Conservation (phyloP, 495 filamentous ascomycete species). For the Cryomyces minteri region DNA sequence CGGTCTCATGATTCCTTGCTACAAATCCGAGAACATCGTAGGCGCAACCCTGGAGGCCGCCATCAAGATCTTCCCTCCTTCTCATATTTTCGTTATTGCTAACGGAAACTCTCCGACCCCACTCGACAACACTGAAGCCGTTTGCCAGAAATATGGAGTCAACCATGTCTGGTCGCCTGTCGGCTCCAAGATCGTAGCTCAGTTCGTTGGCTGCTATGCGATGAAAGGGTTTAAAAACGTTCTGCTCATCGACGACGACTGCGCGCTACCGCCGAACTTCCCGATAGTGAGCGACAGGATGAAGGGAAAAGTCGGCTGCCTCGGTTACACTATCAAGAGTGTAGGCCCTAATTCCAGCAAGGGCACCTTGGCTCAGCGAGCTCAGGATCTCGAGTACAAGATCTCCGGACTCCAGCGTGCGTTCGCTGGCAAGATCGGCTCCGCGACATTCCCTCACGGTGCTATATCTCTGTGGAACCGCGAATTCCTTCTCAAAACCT, state of each 20-base stretch:
- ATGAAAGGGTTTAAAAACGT: constrained; percentile 23
- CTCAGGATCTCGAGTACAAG: constrained; percentile 30
- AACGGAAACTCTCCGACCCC: constrained; percentile 12
- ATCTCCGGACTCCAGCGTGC: constrained; percentile 23
- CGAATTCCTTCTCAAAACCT: constrained; percentile 22
- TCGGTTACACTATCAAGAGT: constrained; percentile 28
- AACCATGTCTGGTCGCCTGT: constrained; percentile 17
- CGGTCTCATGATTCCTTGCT: constrained; percentile 29
- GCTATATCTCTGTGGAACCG: constrained; percentile 28
- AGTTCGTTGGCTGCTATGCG: constrained; percentile 28
- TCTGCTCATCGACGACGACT: constrained; percentile 30
- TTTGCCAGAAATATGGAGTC: constrained; percentile 15
- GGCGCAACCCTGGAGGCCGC: constrained; percentile 26
- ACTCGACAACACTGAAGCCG: constrained; percentile 18
- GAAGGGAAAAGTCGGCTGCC: constrained; percentile 18
- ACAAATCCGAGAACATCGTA: constrained; percentile 26
- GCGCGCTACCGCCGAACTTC: constrained; percentile 25
- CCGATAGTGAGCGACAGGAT: constrained; percentile 25
- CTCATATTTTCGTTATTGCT: constrained; percentile 25
- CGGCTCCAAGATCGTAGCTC: constrained; percentile 26
- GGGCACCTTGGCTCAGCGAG: constrained; percentile 11
- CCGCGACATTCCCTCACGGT: constrained; percentile 26
- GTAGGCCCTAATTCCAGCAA: constrained; percentile 17
- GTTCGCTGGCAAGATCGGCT: constrained; percentile 24
- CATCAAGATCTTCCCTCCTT: constrained; percentile 25